Base-by-base conservation (phyloP, 495 filamentous ascomycete genomes). In the Penicillium mononematosum region DNA sequence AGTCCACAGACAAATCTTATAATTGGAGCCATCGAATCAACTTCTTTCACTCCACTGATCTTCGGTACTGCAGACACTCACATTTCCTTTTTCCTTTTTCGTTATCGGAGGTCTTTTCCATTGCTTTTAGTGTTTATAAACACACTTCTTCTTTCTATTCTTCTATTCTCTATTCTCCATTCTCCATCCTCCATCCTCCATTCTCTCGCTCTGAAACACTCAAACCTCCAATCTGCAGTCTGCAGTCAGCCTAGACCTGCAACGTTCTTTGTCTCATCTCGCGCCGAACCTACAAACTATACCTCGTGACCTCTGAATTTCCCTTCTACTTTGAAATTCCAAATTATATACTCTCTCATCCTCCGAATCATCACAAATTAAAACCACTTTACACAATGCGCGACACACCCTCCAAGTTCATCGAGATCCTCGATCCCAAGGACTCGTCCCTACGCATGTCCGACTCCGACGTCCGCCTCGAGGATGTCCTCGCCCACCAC, bases 401-500 rank as follows among this genome's bases (percentile, higher is more conserved):
- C 52, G 73, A 73, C 58, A 75, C 72, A 53, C 68, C 75, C 2
- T 79, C 76, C 59, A 75, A 68, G 60, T 78, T 78, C 62, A 69
- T 79, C 62, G 76, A 78, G 66, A 75, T 78, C 50, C 72, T 79
- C 62, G 72, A 76, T 58, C 69, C 73, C 19, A 65, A 74, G 58
- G 66, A 74, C 56, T 49, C 64, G 16, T 64, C 62, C 24, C 58
- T 62, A 17, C 62, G 67, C 49, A 69, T 74, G 49, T 78, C 75
- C 53, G 70, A 72, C 51, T 72, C 69, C 10, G 76, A 79, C 49
- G 76, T 79, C 47, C 75, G 73, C n/a, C 74, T 79, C 10, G 76
- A 79, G 50, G 76, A 79, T 41, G 74, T 79, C 60, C 70, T 79
- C 38, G 76, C 76, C 47, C 69, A 75, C 54, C 75, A 79, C 46